Percentiles rank a stretch among this genome's conserved stretches.
Conservation (phyloP, 768 basidiomycete species). For the Suillus spraguei region DNA sequence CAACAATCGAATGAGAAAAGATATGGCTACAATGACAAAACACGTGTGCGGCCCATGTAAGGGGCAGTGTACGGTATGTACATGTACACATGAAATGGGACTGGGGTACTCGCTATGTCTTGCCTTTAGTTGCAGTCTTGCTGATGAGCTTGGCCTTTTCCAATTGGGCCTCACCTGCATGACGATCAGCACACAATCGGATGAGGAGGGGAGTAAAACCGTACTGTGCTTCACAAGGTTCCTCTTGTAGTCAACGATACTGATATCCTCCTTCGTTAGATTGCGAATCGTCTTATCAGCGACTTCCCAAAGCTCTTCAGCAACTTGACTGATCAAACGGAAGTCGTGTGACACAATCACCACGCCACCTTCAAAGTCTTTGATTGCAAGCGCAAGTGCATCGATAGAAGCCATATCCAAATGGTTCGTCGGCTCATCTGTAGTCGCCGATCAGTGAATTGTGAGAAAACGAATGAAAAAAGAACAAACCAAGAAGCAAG, state of each 20-base stretch:
- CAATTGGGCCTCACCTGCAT: slow-evolving; percentile 75
- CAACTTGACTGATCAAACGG: slow-evolving; percentile 98
- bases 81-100: neutral
- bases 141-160: slow-evolving; percentile 94
- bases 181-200: slow-evolving; percentile 11
- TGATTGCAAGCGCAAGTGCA: slow-evolving; percentile 93
- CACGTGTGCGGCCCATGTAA: slow-evolving; percentile 12
- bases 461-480: slow-evolving; percentile 13
- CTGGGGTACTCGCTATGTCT: slow-evolving; percentile 42
- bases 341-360: slow-evolving; percentile 99
- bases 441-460: slow-evolving; percentile 14
- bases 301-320: slow-evolving; percentile 99
- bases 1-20: slow-evolving; percentile 6
- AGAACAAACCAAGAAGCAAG: slow-evolving; percentile 70
- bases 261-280: slow-evolving; percentile 87
- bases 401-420: slow-evolving; percentile 99
- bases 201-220: slow-evolving; percentile 27
- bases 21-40: slow-evolving; percentile 8
- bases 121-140: slow-evolving; percentile 76
- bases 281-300: slow-evolving; percentile 92
- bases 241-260: slow-evolving; percentile 93
- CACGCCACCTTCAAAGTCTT: slow-evolving; percentile 96
- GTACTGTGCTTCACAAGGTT: slow-evolving; percentile 78
- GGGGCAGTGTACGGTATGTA: slow-evolving; percentile 7
- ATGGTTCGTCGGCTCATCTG: slow-evolving; percentile 96